A percentile compares a stretch with the other conserved stretches of the same genome.
Conservation (phyloP, 345 rosid species). For the Syzygium oleosum region DNA sequence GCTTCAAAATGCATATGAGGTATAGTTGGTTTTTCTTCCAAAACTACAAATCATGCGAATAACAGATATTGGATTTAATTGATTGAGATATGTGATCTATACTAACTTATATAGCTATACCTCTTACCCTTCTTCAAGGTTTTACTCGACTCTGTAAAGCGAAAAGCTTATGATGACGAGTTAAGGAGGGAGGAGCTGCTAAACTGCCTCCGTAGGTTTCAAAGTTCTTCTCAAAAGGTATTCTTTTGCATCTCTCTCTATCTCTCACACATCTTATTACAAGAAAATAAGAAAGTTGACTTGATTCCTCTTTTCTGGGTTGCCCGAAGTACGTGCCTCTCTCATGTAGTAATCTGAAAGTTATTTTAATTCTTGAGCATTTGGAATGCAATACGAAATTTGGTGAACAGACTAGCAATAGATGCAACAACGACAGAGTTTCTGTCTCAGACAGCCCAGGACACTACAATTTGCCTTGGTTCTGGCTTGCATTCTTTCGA, state of each 20-base stretch:
- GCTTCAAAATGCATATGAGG: slow-evolving; percentile 99
- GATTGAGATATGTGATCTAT: not conserved
- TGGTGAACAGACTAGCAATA: not conserved
- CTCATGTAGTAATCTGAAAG: not conserved
- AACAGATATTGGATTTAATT: not conserved
- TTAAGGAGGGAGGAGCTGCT: slow-evolving; percentile 83
- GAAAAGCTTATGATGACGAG: slow-evolving; percentile 87
- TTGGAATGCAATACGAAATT: not conserved
- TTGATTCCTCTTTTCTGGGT: not conserved
- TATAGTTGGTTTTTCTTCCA: slow-evolving; percentile 9
- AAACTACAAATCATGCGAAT: not conserved
- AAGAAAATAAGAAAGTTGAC: not conserved
- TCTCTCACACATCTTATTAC: not conserved
- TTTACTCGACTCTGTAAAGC: slow-evolving; percentile 74
- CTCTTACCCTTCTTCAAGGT: slow-evolving; percentile 31
- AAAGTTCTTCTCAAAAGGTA: slow-evolving; percentile 75
- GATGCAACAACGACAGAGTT: not conserved
- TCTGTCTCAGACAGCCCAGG: not conserved
- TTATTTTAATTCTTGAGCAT: not conserved
- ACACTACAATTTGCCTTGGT: not conserved
- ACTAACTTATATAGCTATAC: not conserved
- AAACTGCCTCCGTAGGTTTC: slow-evolving; percentile 71
- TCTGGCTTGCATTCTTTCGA: not conserved
- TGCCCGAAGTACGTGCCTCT: not conserved
- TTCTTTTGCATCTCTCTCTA: not conserved